phyloP scores from a whole-genome alignment of 306 rosid genomes.

The Trichosanthes truncata region DNA sequence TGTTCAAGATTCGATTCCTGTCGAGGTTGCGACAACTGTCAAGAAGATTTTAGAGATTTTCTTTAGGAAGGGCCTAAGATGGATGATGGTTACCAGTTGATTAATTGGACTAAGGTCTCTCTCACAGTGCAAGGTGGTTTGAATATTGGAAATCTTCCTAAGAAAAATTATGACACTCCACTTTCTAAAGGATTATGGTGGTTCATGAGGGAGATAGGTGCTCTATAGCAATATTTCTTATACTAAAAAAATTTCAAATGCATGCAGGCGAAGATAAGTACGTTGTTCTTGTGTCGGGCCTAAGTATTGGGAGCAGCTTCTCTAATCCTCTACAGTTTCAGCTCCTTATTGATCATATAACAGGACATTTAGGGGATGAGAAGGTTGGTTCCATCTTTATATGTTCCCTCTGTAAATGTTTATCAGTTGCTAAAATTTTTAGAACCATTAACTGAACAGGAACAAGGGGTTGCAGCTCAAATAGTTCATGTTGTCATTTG shows the following conservation, averaged over 20 bases:
- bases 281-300: slow-evolving; percentile 75
- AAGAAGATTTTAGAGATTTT: not conserved
- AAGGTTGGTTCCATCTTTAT: slow-evolving; percentile 37
- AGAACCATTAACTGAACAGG: slow-evolving; percentile 42
- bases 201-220: not conserved
- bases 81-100: not conserved
- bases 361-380: slow-evolving; percentile 96
- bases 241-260: slow-evolving; percentile 4
- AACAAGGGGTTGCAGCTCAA: slow-evolving; percentile 74
- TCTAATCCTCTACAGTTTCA: slow-evolving; percentile 85
- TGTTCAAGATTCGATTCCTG: not conserved
- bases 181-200: not conserved
- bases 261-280: slow-evolving; percentile 79
- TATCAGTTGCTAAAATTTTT: slow-evolving; percentile 20
- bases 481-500: slow-evolving; percentile 71
- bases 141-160: not conserved
- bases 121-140: not conserved
- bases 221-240: not conserved
- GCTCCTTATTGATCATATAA: slow-evolving; percentile 90
- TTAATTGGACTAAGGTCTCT: not conserved
- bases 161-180: not conserved
- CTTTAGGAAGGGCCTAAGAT: not conserved
- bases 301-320: slow-evolving; percentile 62
- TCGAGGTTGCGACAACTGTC: not conserved
- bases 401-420: slow-evolving; percentile 16